Conservation (phyloP, 2,329 filamentous ascomycete species). For the Trichoderma endophyticum region DNA sequence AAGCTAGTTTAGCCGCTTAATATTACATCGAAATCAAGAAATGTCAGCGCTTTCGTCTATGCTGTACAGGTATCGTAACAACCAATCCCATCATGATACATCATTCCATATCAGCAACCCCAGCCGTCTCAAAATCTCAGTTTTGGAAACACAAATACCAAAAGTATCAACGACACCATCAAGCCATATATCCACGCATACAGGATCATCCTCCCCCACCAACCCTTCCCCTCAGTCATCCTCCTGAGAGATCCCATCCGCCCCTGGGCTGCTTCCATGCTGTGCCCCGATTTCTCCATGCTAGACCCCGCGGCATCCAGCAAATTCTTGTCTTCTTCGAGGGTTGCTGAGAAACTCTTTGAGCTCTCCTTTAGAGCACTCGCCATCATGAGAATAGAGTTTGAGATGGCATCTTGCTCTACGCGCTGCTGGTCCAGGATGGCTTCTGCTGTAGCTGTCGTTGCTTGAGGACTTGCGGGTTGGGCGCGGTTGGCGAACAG, state of each 20-base stretch:
- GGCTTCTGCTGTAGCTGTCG: slow-evolving; percentile 61
- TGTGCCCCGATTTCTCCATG: slow-evolving; percentile 70
- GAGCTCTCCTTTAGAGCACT: slow-evolving; percentile 73
- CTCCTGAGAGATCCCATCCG: slow-evolving; percentile 72
- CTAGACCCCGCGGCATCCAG: slow-evolving; percentile 69
- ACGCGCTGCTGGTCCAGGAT: slow-evolving; percentile 72
- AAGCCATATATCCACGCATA: slow-evolving; percentile 81
- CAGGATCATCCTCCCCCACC: slow-evolving; percentile 78
- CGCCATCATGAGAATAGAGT: slow-evolving; percentile 78
- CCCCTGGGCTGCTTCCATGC: slow-evolving; percentile 72
- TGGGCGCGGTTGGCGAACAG: slow-evolving; percentile 44
- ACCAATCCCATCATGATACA: neutral
- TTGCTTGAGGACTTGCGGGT: slow-evolving; percentile 35
- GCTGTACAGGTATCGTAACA: slow-evolving; percentile 3
- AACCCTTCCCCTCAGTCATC: slow-evolving; percentile 86
- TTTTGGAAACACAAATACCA: slow-evolving; percentile 87
- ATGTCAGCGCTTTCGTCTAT: slow-evolving; percentile 8
- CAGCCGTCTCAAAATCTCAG: slow-evolving; percentile 62
- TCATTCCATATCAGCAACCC: neutral
- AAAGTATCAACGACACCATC: slow-evolving; percentile 71
- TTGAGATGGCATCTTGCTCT: slow-evolving; percentile 80
- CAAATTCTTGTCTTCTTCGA: slow-evolving; percentile 70
- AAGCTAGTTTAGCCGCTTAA: neutral
- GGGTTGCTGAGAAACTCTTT: slow-evolving; percentile 64
- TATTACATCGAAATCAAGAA: slow-evolving; percentile 7